Percentiles rank a stretch among this genome's conserved stretches.
Conservation (phyloP, 23 red algal species). For the Gracilaria caudata region DNA sequence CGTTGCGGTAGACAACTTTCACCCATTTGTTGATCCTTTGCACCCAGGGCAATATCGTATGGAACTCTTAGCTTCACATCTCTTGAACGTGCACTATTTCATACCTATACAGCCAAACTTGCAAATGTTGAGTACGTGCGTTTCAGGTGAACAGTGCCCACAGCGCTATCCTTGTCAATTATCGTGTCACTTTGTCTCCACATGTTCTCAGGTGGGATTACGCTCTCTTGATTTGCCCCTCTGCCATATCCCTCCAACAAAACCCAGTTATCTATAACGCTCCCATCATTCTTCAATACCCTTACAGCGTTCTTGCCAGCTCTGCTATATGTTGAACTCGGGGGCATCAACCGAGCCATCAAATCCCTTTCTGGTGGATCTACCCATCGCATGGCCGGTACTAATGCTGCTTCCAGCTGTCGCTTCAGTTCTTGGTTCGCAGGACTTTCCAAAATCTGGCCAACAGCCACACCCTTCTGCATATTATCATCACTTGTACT, state of each 20-base stretch:
- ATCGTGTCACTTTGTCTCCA: slow-evolving; percentile 38
- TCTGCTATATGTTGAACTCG: background rate
- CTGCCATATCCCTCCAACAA: slow-evolving; percentile 75
- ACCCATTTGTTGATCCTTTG: background rate
- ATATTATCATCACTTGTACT: background rate
- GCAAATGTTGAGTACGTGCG: slow-evolving; percentile 69
- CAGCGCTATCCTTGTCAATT: slow-evolving; percentile 12
- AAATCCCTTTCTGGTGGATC: slow-evolving; percentile 24
- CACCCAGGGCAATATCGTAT: background rate
- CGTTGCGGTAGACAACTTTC: too few species aligned
- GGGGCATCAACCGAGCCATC: slow-evolving; percentile 4
- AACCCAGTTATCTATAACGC: slow-evolving; percentile 62
- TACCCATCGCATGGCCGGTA: slow-evolving; percentile 45
- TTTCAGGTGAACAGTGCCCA: slow-evolving; percentile 52
- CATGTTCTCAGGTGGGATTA: slow-evolving; percentile 32
- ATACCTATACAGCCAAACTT: slow-evolving; percentile 47
- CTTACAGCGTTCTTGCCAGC: background rate
- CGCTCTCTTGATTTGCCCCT: slow-evolving; percentile 50
- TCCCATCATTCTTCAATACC: slow-evolving; percentile 39
- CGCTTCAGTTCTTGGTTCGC: slow-evolving; percentile 29
- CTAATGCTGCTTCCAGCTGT: slow-evolving; percentile 17
- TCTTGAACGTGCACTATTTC: too few species aligned
- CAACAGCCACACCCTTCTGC: slow-evolving; percentile 1
- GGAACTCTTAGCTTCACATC: background rate
- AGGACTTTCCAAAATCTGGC: slow-evolving; percentile 33